These are phyloP conservation scores for Hypoxylon sp. DNA, from an alignment of 2,329 filamentous ascomycete genomes.

Conservation along the genomic window DNA sequence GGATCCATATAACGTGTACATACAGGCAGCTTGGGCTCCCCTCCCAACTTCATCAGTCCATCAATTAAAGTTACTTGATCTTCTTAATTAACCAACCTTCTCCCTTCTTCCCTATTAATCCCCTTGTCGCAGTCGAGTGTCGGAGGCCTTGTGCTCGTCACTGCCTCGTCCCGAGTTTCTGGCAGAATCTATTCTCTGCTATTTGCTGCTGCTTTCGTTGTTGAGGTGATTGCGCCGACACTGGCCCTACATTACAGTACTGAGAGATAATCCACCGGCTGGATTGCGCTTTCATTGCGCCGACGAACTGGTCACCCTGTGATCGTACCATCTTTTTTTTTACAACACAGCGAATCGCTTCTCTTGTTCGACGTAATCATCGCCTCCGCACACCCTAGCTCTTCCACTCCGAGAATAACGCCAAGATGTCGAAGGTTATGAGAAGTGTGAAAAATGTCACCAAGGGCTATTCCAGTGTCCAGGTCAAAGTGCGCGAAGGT, in stretches of 20 bases:
- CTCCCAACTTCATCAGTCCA: slow-evolving; percentile 40
- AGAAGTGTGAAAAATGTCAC: slow-evolving; percentile 99
- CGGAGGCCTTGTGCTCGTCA: slow-evolving; percentile 27
- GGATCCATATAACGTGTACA: slow-evolving; percentile 35
- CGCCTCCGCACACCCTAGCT: slow-evolving; percentile 18
- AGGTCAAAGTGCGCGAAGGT: slow-evolving; percentile 99
- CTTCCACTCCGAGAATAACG: slow-evolving; percentile 47
- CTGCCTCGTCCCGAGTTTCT: slow-evolving; percentile 24
- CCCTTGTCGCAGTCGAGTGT: slow-evolving; percentile 25
- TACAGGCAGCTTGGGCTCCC: slow-evolving; percentile 39
- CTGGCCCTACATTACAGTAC: slow-evolving; percentile 17
- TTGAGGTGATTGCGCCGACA: slow-evolving; percentile 27
- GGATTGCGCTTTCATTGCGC: slow-evolving; percentile 51
- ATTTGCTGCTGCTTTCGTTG: slow-evolving; percentile 16
- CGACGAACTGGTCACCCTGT: slow-evolving; percentile 39
- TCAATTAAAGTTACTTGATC: slow-evolving; percentile 35
- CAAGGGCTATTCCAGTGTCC: slow-evolving; percentile 95
- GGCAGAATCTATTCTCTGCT: slow-evolving; percentile 25
- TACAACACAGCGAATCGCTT: slow-evolving; percentile 26
- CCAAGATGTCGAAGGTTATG: slow-evolving; percentile 93
- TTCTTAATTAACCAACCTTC: slow-evolving; percentile 33
- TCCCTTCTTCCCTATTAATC: slow-evolving; percentile 8
- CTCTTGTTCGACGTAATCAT: slow-evolving; percentile 18
- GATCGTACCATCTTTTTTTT: slow-evolving; percentile 35
- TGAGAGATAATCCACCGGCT: slow-evolving; percentile 47